A percentile compares a stretch with the other conserved stretches of the same genome.
Evolutionary conservation across 768 basidiomycete species (phyloP).

Genomic region (Tubosaeta brunneosetosa): DNA sequence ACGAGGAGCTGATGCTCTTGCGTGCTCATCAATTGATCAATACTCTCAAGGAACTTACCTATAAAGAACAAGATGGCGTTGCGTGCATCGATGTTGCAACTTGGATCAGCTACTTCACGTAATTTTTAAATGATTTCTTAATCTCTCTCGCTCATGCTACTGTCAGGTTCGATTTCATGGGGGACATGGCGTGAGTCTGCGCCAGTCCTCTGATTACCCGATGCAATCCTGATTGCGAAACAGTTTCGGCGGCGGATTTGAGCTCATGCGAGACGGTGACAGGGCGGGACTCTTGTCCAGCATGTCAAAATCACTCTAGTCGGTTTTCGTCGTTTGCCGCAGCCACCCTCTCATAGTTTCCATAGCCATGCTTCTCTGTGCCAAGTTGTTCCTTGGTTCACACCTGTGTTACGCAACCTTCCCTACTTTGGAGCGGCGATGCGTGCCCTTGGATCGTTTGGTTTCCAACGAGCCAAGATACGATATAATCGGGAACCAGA

Average conservation of each 20-base stretch:
- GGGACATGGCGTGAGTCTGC: slow-evolving; percentile 25
- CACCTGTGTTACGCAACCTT: slow-evolving; percentile 21
- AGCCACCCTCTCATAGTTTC: slow-evolving; percentile 3
- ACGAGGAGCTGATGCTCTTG: slow-evolving; percentile 21
- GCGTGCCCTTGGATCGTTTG: slow-evolving; percentile 27
- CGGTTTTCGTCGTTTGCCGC: background rate
- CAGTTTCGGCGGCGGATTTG: slow-evolving; percentile 38
- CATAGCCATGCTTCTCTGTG: slow-evolving; percentile 12
- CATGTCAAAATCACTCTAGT: slow-evolving; percentile 30
- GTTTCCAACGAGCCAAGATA: slow-evolving; percentile 21
- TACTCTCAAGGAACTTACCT: slow-evolving; percentile 5
- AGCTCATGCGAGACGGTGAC: slow-evolving; percentile 36
- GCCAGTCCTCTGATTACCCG: background rate
- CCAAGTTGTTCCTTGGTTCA: slow-evolving; percentile 23
- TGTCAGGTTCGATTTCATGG: slow-evolving; percentile 25
- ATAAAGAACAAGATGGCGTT: slow-evolving; percentile 9
- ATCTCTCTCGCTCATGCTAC: background rate
- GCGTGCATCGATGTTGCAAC: slow-evolving; percentile 12
- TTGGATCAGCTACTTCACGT: slow-evolving; percentile 24
- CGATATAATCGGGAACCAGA: slow-evolving; percentile 16
- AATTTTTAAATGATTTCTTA: background rate
- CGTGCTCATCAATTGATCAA: slow-evolving; percentile 20
- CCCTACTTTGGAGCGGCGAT: slow-evolving; percentile 30
- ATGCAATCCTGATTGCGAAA: background rate
- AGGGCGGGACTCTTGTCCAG: slow-evolving; percentile 26